Evolutionary conservation across 805 yeast species (phyloP), one percentile per base, ranked within the genome.

Genomic region (Lipomyces kockii): DNA sequence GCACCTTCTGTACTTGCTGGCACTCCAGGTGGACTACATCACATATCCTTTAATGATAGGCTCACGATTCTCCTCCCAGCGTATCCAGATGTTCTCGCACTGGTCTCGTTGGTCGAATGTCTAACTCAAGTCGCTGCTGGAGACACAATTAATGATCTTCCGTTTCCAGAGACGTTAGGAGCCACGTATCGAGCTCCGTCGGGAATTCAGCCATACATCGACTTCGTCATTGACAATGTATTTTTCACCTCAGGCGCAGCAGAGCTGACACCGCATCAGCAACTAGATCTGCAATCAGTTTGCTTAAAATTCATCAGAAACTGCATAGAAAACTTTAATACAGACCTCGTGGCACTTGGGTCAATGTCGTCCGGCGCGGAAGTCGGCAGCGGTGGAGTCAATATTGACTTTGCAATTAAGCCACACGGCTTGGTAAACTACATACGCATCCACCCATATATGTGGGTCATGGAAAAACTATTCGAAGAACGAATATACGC

Each of bases 171-270:
- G 6, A 85, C 83, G 62, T 76, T 92, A 34, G 97, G 97, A 0
- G 75, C 76, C 2, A 80, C 81, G 0, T 84, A 87, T 70, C 83
- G 97, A 72, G 84, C 80, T 39, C 83, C 82, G 20, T 54, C 60
- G 2, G 97, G 97, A 1, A 78, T 92, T 5, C 86, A 92, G 86
- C 92, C 95, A 2, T 94, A 93, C 73, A 76, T 90, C 63, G 94
- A 91, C 62, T 92, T 86, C 72, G 76, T 92, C 14, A 74, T 90
- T n/a, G 79, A 83, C 12, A 90, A 89, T 55, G 85, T 92, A 0
- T 86, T 92, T 71, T 84, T 85, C 32, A 80, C 90, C 2, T 65
- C 78, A 0, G 74, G 79, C 1, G 77, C 81, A 8, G 76, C 85
- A 3, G 75, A 75, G 35, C 75, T 82, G 12, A 68, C 79, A 39